Base-by-base conservation (phyloP, 2,329 filamentous ascomycete genomes). In the Neoascochyta sp. region DNA sequence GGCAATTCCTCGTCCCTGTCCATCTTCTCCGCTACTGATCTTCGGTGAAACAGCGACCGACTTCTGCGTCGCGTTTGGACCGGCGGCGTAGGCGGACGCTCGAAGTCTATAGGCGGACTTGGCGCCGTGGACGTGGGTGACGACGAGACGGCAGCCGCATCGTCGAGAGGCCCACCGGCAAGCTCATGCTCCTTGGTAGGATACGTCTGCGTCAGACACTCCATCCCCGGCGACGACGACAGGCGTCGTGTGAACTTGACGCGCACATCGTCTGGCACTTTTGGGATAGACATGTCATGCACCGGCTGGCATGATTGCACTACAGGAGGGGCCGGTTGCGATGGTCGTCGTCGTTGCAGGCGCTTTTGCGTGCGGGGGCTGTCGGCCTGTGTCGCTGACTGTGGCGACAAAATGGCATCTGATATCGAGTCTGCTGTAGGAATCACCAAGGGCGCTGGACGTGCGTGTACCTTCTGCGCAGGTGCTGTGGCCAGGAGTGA, bases 191-290 rank as follows among this genome's bases (percentile, higher is more conserved):
- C 47, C 25, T 47, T 56, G 9, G 51, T 57, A 9, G 45, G 45
- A 34, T 55, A 63, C 0, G 61, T 65, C 7, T 50, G 52, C 9
- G 58, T 60, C 24, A 65, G 41, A 30, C 54, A 60, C 13, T 60
- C 57, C 45, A 64, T 59, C 5, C 48, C 57, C 9, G 63, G 62
- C 5, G 52, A 45, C 16, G 46, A 36, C 5, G 58, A 57, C 10
- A 64, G 39, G 10, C 61, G 56, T 23, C 57, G 46, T n/a, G 52
- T 51, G 31, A 65, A 66, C 15, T 58, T 55, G 16, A 45, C 43
- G 20, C 50, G 50, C n/a, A 65, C 42, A 24, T 60, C 47, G 10
- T 45, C 46, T 8, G 62, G 61, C 6, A 64, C 49, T 13, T 39
- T 42, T 13, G 61, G 56, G 28, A 64, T 57, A 11, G 44, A 49